These are phyloP conservation scores for Populus ilicifolia DNA, from an alignment of 345 rosid species.

Conservation along the genomic window DNA sequence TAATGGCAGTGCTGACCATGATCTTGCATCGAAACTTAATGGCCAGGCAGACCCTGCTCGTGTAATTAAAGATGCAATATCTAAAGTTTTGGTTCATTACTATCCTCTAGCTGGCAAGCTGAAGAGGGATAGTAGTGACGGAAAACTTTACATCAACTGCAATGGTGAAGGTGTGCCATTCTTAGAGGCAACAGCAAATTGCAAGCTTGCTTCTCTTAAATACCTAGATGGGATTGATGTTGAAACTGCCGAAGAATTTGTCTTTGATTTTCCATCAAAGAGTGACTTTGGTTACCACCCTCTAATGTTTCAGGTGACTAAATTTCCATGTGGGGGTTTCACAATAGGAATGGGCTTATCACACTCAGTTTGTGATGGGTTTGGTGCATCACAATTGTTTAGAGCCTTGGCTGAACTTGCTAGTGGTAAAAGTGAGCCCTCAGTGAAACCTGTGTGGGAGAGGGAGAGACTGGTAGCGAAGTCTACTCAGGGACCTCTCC, in stretches of 20 bases:
- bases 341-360: conserved; percentile 53
- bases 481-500: not conserved
- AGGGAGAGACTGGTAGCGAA: conserved; percentile 30
- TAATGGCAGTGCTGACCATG: not conserved
- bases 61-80: conserved; percentile 45
- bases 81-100: conserved; percentile 46
- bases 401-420: conserved; percentile 45
- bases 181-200: conserved; percentile 32
- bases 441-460: conserved; percentile 51
- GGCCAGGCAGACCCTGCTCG: conserved; percentile 32
- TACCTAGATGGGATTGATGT: conserved; percentile 43
- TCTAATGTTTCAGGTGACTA: conserved; percentile 46
- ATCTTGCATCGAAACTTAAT: not conserved
- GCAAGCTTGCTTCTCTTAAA: conserved; percentile 38
- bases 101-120: conserved; percentile 64
- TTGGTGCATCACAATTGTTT: conserved; percentile 51
- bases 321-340: conserved; percentile 54
- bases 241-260: conserved; percentile 27
- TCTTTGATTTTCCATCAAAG: conserved; percentile 28
- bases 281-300: conserved; percentile 27
- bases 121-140: conserved; percentile 25
- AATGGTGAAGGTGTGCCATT: conserved; percentile 51
- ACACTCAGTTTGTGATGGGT: conserved; percentile 58
- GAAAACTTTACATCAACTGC: conserved; percentile 39
- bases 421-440: conserved; percentile 32